Evolutionary conservation across 1,284 basidiomycete genomes (phyloP).

Genomic region (Chiua sp.): DNA sequence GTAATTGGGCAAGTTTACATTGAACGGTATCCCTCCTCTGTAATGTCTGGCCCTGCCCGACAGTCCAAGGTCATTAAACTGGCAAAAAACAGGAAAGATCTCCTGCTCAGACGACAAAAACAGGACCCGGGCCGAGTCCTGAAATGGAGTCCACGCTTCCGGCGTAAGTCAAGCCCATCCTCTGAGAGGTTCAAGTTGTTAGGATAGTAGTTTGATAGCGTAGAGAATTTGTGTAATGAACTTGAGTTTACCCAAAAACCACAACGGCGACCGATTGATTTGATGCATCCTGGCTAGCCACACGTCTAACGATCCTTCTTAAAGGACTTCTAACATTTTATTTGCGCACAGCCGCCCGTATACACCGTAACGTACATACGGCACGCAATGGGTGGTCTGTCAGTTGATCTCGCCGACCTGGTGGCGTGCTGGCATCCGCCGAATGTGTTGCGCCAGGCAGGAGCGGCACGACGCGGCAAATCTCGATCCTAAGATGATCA

Average conservation of each 20-base stretch:
- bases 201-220: conserved; percentile 77
- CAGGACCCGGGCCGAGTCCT: conserved; percentile 25
- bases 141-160: too few relatives aligned
- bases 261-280: conserved; percentile 65
- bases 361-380: background rate
- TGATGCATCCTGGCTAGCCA: background rate
- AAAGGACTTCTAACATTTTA: background rate
- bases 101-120: background rate
- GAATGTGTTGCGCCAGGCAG: conserved; percentile 46
- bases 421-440: conserved; percentile 48
- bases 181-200: conserved; percentile 56
- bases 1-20: conserved; percentile 52
- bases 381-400: conserved; percentile 73
- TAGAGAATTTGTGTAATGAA: conserved; percentile 59
- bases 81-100: conserved; percentile 35
- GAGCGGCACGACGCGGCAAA: conserved; percentile 57
- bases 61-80: conserved; percentile 43
- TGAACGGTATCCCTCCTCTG: conserved; percentile 75
- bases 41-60: conserved; percentile 88
- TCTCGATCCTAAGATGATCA: too few relatives aligned
- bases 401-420: conserved; percentile 85
- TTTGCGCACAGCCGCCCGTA: background rate
- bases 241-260: conserved; percentile 89
- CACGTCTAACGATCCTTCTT: background rate
- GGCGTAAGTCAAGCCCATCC: conserved; percentile 69